These are phyloP conservation scores for Fraxinus pennsylvanica DNA, from an alignment of 257 asterid genomes.

Conservation along the genomic window DNA sequence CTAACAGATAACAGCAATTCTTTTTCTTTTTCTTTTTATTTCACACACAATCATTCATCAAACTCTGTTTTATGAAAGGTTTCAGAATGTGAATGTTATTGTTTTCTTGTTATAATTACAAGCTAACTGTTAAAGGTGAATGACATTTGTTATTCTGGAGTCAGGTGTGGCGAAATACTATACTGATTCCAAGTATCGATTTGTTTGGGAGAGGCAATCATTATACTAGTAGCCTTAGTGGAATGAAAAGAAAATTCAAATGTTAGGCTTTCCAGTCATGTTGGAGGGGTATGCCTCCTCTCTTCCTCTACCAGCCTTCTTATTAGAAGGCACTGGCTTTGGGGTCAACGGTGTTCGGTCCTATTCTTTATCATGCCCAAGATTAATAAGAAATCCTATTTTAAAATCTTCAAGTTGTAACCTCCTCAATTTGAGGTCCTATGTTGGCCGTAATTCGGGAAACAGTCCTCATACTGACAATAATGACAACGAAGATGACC, in stretches of 20 bases:
- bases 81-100: not conserved
- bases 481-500: slow-evolving; percentile 20
- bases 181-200: not conserved
- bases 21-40: not conserved
- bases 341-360: not conserved
- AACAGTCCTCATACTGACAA: slow-evolving; percentile 28
- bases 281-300: slow-evolving; percentile 2
- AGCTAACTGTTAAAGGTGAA: not conserved
- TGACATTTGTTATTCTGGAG: not conserved
- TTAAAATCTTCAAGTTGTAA: slow-evolving; percentile 5
- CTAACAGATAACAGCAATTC: not conserved
- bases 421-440: slow-evolving; percentile 35
- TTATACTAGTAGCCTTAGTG: not conserved
- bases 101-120: not conserved
- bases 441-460: slow-evolving; percentile 28
- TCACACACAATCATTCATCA: not conserved
- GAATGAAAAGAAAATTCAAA: not conserved
- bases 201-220: not conserved
- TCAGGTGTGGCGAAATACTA: not conserved
- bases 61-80: not conserved
- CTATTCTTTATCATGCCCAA: not conserved
- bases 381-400: not conserved
- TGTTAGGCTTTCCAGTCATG: not conserved
- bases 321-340: not conserved
- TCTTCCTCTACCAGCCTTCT: not conserved